Evolutionary conservation across 768 basidiomycete species (phyloP), one percentile per base, ranked within the genome.

Genomic region (Leccinum longicurvipes): DNA sequence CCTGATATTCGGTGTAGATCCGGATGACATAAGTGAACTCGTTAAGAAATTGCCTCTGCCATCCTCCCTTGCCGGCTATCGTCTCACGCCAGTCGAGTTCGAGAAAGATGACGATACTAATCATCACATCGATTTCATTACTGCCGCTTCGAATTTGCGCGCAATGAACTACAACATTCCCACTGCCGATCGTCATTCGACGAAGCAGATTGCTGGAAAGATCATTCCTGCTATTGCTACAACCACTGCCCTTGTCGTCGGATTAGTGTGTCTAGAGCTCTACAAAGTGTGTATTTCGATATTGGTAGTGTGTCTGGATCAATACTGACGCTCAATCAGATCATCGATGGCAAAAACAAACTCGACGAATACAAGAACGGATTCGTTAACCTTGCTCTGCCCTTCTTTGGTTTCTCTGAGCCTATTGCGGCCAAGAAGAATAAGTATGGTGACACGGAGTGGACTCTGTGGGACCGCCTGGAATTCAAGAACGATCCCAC

Each of bases 221-320:
- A 98, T 98, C 68, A 98, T 99, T 60, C 97, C 97, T 55, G 97
- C 97, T 21, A 98, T 98, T 67, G 96, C 95, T n/a, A 98, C 96
- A 6, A 98, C 96, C 4, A 98, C 97, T 1, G 87, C 94, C 17
- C 82, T 98, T 49, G 91, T 97, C 47, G 93, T 93, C n/a, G 96
- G 96, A 19, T 73, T 98, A 55, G 92, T 96, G 46, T 98, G 96
- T 73, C 73, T 98, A 50, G 97, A 99, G 74, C 82, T 99, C 39
- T 98, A 96, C 81, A 99, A 99, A 85, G 92, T 89, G 63, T 28
- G 57, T 42, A 14, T 39, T 34, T 44, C 27, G 9, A 11, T 45
- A 3, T 31, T 3, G 29, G 6, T 42, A 19, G 7, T 11, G 15
- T 50, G 15, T 34, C 42, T 27, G 44, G 21, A 48, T 12, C 52